Evolutionary conservation across 2,329 filamentous ascomycete species (phyloP), one percentile per base, ranked within the genome.

Genomic region (Aureobasidium sp.): DNA sequence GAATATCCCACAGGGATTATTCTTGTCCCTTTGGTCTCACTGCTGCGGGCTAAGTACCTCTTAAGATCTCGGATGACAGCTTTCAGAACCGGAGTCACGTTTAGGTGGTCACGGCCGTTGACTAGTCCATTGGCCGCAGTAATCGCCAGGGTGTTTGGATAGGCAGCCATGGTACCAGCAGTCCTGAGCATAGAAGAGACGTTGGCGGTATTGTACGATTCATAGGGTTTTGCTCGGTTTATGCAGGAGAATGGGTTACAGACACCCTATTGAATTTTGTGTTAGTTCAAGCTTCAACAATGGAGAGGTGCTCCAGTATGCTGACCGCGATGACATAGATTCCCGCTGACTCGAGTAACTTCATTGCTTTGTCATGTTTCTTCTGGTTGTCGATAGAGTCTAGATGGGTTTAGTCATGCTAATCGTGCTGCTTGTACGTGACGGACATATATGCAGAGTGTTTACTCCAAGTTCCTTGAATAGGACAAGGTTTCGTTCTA

Each of bases 61-160:
- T 67, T 67, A 21, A 67, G 15, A 37, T 66, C 65, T 41, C 64
- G 50, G 1, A 65, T 37, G 13, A 66, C 62, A 41, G 65, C 64
- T 54, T 29, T 63, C 15, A 67, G n/a, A 1, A 67, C 63, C 10
- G 65, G 65, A 8, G 59, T 42, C 16, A 49, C 63, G 3, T 7
- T 15, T n/a, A 63, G 41, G 21, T 39, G 41, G 5, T 27, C 36
- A 16, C 57, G 16, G 5, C 47, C 44, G 34, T 66, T 65, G 54
- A 65, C 54, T 8, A 67, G 16, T 11, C n/a, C 29, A 34, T 60
- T n/a, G n/a, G 53, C 61, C 8, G 55, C 63, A 16, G 54, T 21
- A 8, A 65, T 44, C n/a, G 59, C 64, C 5, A 65, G 50, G 2
- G 61, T 62, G 27, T 66, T 66, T 2, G 50, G 49, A 42, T 47